Evolutionary conservation across 140 eudicot genomes (phyloP).

Genomic region (Senecio squalidus): DNA sequence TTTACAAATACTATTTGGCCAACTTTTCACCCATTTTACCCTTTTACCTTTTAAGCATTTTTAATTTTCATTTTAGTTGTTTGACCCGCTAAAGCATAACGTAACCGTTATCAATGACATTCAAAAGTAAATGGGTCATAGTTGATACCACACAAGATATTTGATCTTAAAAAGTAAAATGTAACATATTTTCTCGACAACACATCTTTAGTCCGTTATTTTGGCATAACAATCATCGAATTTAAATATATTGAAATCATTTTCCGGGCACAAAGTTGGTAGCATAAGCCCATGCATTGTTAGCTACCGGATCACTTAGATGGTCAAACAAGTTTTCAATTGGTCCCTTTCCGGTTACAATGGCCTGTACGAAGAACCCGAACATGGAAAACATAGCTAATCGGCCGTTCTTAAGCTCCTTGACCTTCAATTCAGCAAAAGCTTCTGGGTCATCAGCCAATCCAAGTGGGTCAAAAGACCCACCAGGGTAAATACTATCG

Average conservation of each 20-base stretch:
- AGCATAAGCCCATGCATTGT: constrained; percentile 41
- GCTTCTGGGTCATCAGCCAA: constrained; percentile 44
- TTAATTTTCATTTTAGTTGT: too few species aligned
- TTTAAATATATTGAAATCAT: constrained; percentile 10
- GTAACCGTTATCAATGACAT: too few species aligned
- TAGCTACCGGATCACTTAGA: constrained; percentile 29
- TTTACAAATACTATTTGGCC: too few species aligned
- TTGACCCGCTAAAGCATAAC: too few species aligned
- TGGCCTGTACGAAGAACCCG: constrained; percentile 37
- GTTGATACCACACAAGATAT: too few species aligned
- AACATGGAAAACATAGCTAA: constrained; percentile 41
- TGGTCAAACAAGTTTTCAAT: constrained; percentile 32
- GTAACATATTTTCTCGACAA: neutral
- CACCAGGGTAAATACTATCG: constrained; percentile 36
- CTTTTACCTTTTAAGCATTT: too few species aligned
- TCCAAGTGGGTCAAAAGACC: constrained; percentile 37
- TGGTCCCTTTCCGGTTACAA: constrained; percentile 40
- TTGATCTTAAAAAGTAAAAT: too few species aligned
- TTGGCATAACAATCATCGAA: neutral
- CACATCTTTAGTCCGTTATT: neutral
- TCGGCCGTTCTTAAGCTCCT: constrained; percentile 36
- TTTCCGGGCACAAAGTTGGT: constrained; percentile 43
- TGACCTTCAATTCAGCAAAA: constrained; percentile 35
- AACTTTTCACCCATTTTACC: too few species aligned
- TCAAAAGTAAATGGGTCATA: too few species aligned